Percentiles rank a stretch among this genome's conserved stretches.
phyloP scores from a whole-genome alignment of 108 stramenopile genomes.

The Conticribra weissflogii region DNA sequence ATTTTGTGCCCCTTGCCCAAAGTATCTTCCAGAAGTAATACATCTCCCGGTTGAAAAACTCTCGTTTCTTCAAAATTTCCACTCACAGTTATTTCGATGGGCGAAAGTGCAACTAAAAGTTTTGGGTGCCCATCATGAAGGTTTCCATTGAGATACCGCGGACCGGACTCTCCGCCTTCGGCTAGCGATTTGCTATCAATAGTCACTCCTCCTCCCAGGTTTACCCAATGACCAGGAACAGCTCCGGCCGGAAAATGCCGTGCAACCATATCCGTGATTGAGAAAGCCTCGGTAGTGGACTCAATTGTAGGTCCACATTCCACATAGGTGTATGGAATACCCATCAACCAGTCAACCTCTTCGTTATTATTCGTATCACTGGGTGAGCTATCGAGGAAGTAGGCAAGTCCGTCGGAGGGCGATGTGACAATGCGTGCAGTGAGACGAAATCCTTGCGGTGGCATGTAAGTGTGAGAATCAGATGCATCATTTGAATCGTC shows the following conservation, averaged over 20 bases:
- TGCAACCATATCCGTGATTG: conserved; percentile 31
- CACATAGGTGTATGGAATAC: conserved; percentile 40
- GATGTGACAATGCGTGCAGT: conserved; percentile 45
- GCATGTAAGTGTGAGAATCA: conserved; percentile 6
- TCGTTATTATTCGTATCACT: conserved; percentile 6
- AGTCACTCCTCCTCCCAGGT: conserved; percentile 48
- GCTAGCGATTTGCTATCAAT: conserved; percentile 16
- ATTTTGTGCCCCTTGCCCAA: conserved; percentile 55
- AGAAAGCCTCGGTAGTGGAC: conserved; percentile 47
- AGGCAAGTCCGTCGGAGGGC: conserved; percentile 49
- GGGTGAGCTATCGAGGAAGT: conserved; percentile 37
- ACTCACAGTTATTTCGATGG: conserved; percentile 47
- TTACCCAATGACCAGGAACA: conserved; percentile 39
- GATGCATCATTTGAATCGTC: background rate
- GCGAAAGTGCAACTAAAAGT: conserved; percentile 34
- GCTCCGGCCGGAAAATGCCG: conserved; percentile 43
- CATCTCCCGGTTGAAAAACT: conserved; percentile 41
- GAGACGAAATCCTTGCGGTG: conserved; percentile 45
- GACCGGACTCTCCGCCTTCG: conserved; percentile 9
- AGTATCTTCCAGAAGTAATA: conserved; percentile 52
- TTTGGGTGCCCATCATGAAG: conserved; percentile 39
- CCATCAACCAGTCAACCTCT: conserved; percentile 25
- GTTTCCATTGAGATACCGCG: conserved; percentile 14
- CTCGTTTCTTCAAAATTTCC: conserved; percentile 47
- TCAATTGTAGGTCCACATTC: conserved; percentile 47